Base-by-base conservation (phyloP, 2,329 filamentous ascomycete species). In the Talaromyces sp. region DNA sequence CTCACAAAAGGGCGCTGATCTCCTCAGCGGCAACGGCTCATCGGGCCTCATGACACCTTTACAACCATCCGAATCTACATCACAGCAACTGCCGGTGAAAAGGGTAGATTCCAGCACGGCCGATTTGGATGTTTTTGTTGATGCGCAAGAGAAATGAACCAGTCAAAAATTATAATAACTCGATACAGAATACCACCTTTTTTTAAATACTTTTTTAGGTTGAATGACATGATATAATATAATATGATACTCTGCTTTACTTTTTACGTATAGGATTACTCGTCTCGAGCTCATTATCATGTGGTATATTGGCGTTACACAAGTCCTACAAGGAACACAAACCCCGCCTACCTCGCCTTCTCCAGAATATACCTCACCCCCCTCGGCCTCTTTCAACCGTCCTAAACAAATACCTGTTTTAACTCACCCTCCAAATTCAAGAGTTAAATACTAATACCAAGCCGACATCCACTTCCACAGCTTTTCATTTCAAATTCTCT, bases 61-160 rank as follows among this genome's bases (percentile, higher is more conserved):
- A 10, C 57, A 64, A 33, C 66, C 66, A 23, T 40, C 54, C 12
- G 40, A 16, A 36, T 50, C 30, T 9, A 64, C 60, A 6, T 42
- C 57, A 30, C 36, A 63, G 16, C 57, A 61, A 33, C 58, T 68
- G 44, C 55, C 66, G 8, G 64, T 78, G 53, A 71, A 74, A 61
- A 72, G 76, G 31, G 70, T 70, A 52, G 76, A 78, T 62, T 77
- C 77, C 0, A 66, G 70, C 58, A 77, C 76, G 12, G 71, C 72
- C 18, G 73, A 75, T 36, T 67, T 75, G 47, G 76, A 80, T 56
- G 68, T 75, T 47, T 80, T 80, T 65, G 76, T 81, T 51, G 78
- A 80, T 68, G 78, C 78, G 44, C 63, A 72, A 64, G 71, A 73
- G 59, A 64, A 63, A 34, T 61, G 67, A 67, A 58, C 6, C 33